These are phyloP conservation scores for Rhodotorula graminis DNA, from an alignment of 768 basidiomycete genomes.

Conservation along the genomic window DNA sequence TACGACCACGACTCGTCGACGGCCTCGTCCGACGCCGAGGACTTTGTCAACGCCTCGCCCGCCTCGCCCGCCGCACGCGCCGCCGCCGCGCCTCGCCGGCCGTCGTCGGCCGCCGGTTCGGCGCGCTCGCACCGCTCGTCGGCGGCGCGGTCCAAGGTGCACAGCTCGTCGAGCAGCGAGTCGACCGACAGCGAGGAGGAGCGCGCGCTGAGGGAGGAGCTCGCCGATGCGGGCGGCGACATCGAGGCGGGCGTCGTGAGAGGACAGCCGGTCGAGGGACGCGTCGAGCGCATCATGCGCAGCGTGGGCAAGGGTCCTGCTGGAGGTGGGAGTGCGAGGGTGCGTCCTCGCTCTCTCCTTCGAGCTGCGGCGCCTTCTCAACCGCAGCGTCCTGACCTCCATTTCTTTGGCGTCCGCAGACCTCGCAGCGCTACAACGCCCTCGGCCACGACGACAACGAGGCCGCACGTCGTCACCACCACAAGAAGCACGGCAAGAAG, in stretches of 20 bases:
- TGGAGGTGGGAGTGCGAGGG: not conserved
- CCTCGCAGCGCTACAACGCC: not conserved
- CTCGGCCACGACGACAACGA: not conserved
- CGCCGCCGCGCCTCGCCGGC: conserved; percentile 14
- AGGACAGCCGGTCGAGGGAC: conserved; percentile 8
- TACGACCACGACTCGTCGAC: conserved; percentile 21
- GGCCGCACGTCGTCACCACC: not conserved
- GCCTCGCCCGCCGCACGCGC: not conserved
- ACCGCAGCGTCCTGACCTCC: not conserved
- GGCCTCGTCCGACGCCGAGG: conserved; percentile 13
- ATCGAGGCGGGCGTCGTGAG: conserved; percentile 20
- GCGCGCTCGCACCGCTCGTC: conserved; percentile 1
- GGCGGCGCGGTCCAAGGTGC: not conserved
- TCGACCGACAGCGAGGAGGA: conserved; percentile 28
- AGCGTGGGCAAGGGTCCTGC: conserved; percentile 2
- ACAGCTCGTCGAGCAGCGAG: conserved; percentile 5
- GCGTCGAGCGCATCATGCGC: conserved; percentile 9
- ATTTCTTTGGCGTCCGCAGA: not conserved
- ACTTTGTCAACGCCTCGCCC: conserved; percentile 23
- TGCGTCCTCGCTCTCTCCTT: too few relatives aligned
- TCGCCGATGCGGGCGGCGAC: not conserved
- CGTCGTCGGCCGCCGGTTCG: conserved; percentile 4
- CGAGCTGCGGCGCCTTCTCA: not conserved
- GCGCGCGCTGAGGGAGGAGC: conserved; percentile 8
- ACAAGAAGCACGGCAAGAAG: not conserved